Evolutionary conservation across 2,329 filamentous ascomycete genomes (phyloP).

Genomic region (Stemphylium lycopersici): DNA sequence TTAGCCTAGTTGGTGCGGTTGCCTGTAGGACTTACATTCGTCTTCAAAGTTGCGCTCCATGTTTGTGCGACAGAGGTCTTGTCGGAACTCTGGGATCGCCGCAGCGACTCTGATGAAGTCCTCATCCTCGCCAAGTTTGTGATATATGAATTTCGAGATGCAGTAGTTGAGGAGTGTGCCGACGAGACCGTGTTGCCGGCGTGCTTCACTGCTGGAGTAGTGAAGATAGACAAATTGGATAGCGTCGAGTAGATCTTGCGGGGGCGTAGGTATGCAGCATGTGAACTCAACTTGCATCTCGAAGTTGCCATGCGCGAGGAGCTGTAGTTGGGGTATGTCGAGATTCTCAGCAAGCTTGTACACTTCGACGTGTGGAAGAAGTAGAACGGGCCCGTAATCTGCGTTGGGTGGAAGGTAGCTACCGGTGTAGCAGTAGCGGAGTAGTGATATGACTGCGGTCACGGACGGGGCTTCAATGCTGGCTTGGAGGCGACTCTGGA

Average conservation of each 20-base stretch:
- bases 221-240: conserved; percentile 47
- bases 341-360: conserved; percentile 51
- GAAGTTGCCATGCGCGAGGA: conserved; percentile 49
- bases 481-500: conserved; percentile 37
- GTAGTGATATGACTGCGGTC: conserved; percentile 44
- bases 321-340: conserved; percentile 48
- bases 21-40: conserved; percentile 43
- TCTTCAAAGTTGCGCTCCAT: conserved; percentile 49
- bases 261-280: conserved; percentile 46
- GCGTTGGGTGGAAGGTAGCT: conserved; percentile 40
- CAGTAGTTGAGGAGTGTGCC: conserved; percentile 54
- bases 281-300: conserved; percentile 48
- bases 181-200: conserved; percentile 38
- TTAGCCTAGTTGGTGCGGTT: conserved; percentile 2
- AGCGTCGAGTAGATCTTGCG: conserved; percentile 49
- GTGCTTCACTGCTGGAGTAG: conserved; percentile 28
- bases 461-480: conserved; percentile 48
- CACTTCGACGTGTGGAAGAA: conserved; percentile 51
- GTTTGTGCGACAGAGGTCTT: conserved; percentile 49
- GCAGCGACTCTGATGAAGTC: conserved; percentile 48
- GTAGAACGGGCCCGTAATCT: conserved; percentile 32
- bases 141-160: conserved; percentile 47
- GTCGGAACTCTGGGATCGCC: conserved; percentile 48
- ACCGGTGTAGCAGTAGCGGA: conserved; percentile 52
- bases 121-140: conserved; percentile 43